These are phyloP conservation scores for Fraxinus anomala DNA, from an alignment of 257 asterid genomes.

Conservation along the genomic window DNA sequence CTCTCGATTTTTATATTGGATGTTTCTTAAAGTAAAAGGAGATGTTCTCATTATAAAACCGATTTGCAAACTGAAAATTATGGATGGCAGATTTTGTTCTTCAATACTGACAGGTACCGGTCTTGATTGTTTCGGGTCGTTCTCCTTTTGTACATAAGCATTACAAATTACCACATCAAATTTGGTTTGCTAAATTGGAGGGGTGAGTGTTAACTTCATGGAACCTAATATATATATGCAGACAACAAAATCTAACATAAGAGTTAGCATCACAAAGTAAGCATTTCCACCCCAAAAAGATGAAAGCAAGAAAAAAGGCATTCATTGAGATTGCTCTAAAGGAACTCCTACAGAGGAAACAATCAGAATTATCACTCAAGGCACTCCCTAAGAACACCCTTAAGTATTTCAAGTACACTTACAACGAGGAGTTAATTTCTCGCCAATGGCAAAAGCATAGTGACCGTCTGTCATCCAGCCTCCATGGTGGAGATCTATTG, in stretches of 20 bases:
- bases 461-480: constrained; percentile 89
- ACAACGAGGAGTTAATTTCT: constrained; percentile 87
- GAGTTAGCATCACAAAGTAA: background rate
- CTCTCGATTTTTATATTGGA: background rate
- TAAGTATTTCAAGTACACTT: constrained; percentile 39
- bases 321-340: background rate
- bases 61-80: background rate
- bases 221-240: background rate
- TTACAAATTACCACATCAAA: background rate
- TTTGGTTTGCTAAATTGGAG: background rate
- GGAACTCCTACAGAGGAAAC: background rate
- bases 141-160: background rate
- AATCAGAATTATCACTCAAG: constrained; percentile 6
- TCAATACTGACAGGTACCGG: background rate
- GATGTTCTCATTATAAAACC: background rate
- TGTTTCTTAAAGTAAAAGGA: constrained; percentile 1
- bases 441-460: constrained; percentile 70
- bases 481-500: constrained; percentile 80
- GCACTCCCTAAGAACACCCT: constrained; percentile 11
- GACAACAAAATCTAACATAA: background rate
- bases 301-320: background rate
- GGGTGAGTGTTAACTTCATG: background rate
- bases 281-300: background rate
- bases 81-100: background rate
- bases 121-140: background rate